These are phyloP conservation scores for Syzygium aromaticum DNA, from an alignment of 345 rosid species.

Conservation along the genomic window DNA sequence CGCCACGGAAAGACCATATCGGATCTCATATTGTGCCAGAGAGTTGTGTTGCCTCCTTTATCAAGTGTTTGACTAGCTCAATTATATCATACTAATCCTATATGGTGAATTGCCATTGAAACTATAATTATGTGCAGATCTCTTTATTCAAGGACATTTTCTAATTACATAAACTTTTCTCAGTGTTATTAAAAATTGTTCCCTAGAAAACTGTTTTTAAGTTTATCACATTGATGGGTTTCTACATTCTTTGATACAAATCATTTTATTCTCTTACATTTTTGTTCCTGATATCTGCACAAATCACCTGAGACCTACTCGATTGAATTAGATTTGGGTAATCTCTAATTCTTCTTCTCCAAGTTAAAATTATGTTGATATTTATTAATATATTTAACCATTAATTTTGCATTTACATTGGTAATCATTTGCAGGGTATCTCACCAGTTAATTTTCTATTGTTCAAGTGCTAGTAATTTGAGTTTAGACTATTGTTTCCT, in stretches of 20 bases:
- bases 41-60: constrained; percentile 42
- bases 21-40: constrained; percentile 62
- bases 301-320: not conserved
- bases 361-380: not conserved
- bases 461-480: not conserved
- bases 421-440: not conserved
- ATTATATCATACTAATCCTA: not conserved
- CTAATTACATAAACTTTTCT: not conserved
- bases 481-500: not conserved
- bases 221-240: not conserved
- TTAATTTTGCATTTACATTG: not conserved
- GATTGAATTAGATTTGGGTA: not conserved
- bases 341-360: not conserved
- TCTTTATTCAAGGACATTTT: not conserved
- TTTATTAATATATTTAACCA: not conserved
- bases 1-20: constrained; percentile 82
- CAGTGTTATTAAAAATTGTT: not conserved
- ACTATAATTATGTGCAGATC: not conserved
- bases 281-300: not conserved
- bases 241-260: not conserved
- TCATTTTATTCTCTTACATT: not conserved
- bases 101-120: not conserved
- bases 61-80: not conserved
- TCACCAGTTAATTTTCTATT: not conserved
- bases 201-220: not conserved